phyloP scores from a whole-genome alignment of 306 rosid species.

The Dalbergia oliveri region DNA sequence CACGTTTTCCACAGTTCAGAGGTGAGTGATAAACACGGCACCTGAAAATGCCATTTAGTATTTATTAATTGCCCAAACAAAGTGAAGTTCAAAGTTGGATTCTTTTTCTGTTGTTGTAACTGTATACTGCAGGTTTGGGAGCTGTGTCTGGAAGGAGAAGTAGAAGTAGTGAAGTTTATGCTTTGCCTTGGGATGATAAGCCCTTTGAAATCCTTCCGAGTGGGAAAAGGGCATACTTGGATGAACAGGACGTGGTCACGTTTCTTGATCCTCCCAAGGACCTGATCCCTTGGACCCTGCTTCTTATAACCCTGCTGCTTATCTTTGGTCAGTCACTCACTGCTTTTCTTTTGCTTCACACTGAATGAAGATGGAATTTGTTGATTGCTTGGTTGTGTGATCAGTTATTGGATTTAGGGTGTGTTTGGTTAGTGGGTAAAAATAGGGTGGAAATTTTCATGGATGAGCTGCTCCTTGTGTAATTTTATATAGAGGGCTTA shows the following conservation, averaged over 20 bases:
- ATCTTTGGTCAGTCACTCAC: conserved; percentile 68
- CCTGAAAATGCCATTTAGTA: not conserved
- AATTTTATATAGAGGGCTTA: no score
- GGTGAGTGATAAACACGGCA: conserved; percentile 32
- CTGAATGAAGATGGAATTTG: not conserved
- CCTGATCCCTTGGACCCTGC: conserved; percentile 71
- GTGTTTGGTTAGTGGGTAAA: no score
- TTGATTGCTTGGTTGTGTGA: not conserved
- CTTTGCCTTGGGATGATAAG: conserved; percentile 74
- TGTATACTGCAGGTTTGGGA: conserved; percentile 48
- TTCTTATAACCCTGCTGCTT: conserved; percentile 87
- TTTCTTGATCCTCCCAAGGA: conserved; percentile 86
- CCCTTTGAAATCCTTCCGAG: conserved; percentile 70
- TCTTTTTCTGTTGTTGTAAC: conserved; percentile 1
- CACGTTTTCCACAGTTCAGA: conserved; percentile 19
- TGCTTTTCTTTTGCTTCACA: not conserved
- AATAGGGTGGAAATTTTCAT: no score
- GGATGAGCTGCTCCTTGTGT: no score
- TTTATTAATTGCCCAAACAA: not conserved
- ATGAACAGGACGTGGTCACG: conserved; percentile 78
- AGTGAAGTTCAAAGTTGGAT: not conserved
- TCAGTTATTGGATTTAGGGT: not conserved
- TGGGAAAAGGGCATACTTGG: conserved; percentile 69
- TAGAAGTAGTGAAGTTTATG: conserved; percentile 43
- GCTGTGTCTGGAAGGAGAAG: conserved; percentile 35